Evolutionary conservation across 305 asterid species (phyloP), one percentile per base, ranked within the genome.

Genomic region (Andrographis paniculata): DNA sequence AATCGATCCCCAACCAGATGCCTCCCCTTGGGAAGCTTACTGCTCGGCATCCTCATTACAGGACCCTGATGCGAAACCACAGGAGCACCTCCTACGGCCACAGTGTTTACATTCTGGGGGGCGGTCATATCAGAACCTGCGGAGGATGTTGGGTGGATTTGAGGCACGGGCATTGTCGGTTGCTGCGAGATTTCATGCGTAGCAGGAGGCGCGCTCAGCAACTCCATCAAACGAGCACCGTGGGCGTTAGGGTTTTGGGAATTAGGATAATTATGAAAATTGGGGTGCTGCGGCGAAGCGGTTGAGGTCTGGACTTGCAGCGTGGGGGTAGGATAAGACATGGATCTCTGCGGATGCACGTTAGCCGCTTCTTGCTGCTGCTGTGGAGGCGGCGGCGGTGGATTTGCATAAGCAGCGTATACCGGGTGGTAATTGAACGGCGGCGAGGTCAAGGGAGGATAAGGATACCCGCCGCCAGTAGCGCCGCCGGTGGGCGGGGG

Each of bases 1-100:
- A 71, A 50, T 10, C 58, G 68, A 65, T 77, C 82, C 20, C 87
- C 87, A 2, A 53, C 50, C 70, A 83, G 67, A 70, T 72, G 92
- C 61, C 95, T 61, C 14, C 95, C 93, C 51, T 74, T 84, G 2
- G 95, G 95, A n/a, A 78, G 64, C 73, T 84, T 81, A 55, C 75
- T 78, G 48, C 95, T 84, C 0, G 75, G 68, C 93, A 84, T 78
- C 30, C 95, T 66, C 76, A 81, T 45, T 31, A 61, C 72, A n/a
- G 73, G 70, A 1, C 72, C 68, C 14, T 68, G 70, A 38, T 62
- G 72, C 1, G 71, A 46, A 40, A 45, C 51, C 31, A 61, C 79
- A n/a, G 55, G 37, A 51, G 59, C 67, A 0, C 61, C 65, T 15
- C 71, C 70, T 8, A 78, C 36, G 10, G 63, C 64, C 62, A 72